Evolutionary conservation across 2,329 filamentous ascomycete species (phyloP), one percentile per base, ranked within the genome.

Genomic region (Colletotrichum cordylinicola): DNA sequence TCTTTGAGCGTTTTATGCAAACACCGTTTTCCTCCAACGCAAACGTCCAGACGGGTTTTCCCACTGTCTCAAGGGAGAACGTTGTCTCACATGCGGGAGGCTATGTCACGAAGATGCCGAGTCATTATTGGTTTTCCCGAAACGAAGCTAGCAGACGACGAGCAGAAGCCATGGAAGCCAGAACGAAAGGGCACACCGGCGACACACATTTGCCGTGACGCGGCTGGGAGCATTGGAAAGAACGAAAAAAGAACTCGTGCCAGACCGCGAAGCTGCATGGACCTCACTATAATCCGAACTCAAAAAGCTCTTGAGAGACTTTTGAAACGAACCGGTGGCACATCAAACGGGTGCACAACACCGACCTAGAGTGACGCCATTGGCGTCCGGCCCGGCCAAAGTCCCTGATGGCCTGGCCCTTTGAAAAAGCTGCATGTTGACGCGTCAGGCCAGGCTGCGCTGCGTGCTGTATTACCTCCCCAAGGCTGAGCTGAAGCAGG

Each of bases 261-360:
- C 13, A 39, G n/a, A 58, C n/a, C 10, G 58, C 10, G 43, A 21
- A 10, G 43, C 60, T 66, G 66, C 72, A 60, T 74, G 48, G 60
- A 66, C 67, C 67, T 71, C 48, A 39, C 60, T 61, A 61, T 61
- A 56, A 74, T 58, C 43, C 60, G 33, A 58, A 33, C 43, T 52
- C 65, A 37, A 58, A n/a, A 8, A 10, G 62, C 35, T 27, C 6
- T 18, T 16, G 33, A 9, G 33, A 9, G 35, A 21, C 9, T 24
- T 52, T 72, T 37, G 68, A 75, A 74, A 74, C 72, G 52, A 72
- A 66, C 72, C 27, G 31, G 62, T 62, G 61, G 33, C 61, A 65
- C 64, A 67, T 37, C 61, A 64, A 64, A 58, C 31, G 31, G 33
- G 33, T 66, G 58, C 31, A 56, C 43, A 52, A 56, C 39, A 29